Evolutionary conservation across 192 early-diverging fungal genomes (phyloP).

Genomic region (Coemansia aciculifera): DNA sequence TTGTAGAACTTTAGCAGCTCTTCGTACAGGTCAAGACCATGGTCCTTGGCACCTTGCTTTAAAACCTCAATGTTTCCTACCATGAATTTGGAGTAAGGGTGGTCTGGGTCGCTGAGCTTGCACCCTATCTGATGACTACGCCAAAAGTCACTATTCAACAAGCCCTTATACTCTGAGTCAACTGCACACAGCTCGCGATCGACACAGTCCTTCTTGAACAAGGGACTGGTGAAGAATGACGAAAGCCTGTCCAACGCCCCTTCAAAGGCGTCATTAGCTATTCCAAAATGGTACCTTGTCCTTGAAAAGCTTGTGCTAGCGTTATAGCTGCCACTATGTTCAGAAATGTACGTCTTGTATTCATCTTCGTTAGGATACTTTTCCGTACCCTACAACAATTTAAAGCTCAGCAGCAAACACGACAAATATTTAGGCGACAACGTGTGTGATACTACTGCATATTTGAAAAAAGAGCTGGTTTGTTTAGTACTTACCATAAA

Average conservation of each 20-base stretch:
- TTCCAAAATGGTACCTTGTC: conserved; percentile 17
- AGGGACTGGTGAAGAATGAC: conserved; percentile 82
- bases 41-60: conserved; percentile 36
- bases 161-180: conserved; percentile 89
- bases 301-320: not conserved
- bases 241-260: conserved; percentile 67
- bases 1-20: conserved; percentile 79
- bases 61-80: conserved; percentile 82
- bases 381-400: conserved; percentile 50
- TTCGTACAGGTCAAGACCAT: conserved; percentile 72
- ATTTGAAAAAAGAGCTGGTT: not conserved
- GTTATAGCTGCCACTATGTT: conserved; percentile 17
- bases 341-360: conserved; percentile 43
- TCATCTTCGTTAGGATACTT: conserved; percentile 72
- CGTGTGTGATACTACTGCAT: not conserved
- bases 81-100: conserved; percentile 81
- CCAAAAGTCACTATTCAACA: conserved; percentile 64
- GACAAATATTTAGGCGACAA: not conserved
- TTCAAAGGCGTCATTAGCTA: conserved; percentile 52
- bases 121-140: not conserved
- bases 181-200: conserved; percentile 88
- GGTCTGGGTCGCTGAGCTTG: conserved; percentile 52
- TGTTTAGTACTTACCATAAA: conserved; percentile 49
- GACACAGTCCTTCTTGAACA: conserved; percentile 76
- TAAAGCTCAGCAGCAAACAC: not conserved